Evolutionary conservation across 2,329 filamentous ascomycete species (phyloP), one percentile per base, ranked within the genome.

Genomic region (Exophiala dermatitidis): DNA sequence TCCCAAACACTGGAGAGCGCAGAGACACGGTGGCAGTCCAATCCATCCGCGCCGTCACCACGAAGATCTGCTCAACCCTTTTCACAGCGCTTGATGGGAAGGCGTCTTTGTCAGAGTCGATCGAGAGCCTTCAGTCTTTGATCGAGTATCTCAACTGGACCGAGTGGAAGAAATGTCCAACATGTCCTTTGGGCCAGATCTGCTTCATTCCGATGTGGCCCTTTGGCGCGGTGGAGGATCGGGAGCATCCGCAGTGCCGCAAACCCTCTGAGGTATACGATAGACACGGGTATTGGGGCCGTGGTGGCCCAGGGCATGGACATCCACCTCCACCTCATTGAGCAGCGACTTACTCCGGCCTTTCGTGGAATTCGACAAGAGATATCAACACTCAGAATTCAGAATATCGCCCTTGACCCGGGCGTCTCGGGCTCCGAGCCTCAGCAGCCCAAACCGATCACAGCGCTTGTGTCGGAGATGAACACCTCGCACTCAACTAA

Each of bases 181-280:
- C 52, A 9, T 85, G 83, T 62, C 65, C 61, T 0, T 69, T 72
- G 5, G 72, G 79, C 42, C 76, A 85, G 65, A 66, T 82, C 2
- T 81, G 81, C 56, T 74, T 80, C 43, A 70, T 84, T n/a, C 80
- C 81, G 1, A 82, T 85, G 62, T 85, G 81, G 81, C 82, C 82
- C 0, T 70, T 75, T 64, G 82, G 82, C 0, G 71, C 67, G 0
- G 62, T 68, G 0, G 72, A 79, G 29, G 81, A 85, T 62, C 78
- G 82, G 60, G 72, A 71, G 32, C 63, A 68, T 40, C 78, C 79
- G 4, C 63, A 64, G 33, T 81, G 78, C 51, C 61, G 64, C 47
- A 66, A 70, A 61, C 62, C 58, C 4, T 60, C 52, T 7, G 52
- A 56, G 10, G 10, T 51, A n/a, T 36, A 38, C 5, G 33, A 33